Evolutionary conservation across 1,284 basidiomycete species (phyloP).

Genomic region (Ceratorhiza oryzae-sativae): DNA sequence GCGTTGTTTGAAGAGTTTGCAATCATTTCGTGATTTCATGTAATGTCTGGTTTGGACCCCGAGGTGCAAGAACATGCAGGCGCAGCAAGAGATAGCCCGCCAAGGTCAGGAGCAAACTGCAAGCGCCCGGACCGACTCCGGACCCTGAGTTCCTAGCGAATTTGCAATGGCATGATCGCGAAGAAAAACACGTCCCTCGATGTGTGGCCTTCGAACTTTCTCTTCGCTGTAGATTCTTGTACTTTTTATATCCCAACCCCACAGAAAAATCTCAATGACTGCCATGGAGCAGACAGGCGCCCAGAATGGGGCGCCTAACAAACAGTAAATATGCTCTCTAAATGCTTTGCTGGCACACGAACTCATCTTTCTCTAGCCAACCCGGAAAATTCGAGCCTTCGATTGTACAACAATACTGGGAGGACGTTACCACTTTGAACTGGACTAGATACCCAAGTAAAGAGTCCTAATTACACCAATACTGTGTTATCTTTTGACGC

Average conservation of each 20-base stretch:
- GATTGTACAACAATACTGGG: conserved; percentile 36
- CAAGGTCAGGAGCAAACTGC: conserved; percentile 29
- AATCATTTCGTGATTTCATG: conserved; percentile 15
- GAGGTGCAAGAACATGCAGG: conserved; percentile 8
- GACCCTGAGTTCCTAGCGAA: conserved; percentile 20
- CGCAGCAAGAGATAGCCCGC: conserved; percentile 5
- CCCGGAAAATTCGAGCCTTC: background rate
- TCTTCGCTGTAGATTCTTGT: conserved; percentile 17
- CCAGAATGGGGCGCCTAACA: background rate
- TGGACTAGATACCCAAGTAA: conserved; percentile 41
- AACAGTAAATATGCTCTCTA: background rate
- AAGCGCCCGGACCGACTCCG: conserved; percentile 1
- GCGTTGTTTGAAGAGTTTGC: background rate
- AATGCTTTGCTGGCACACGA: background rate
- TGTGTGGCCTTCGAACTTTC: background rate
- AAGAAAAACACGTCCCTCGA: conserved; percentile 34
- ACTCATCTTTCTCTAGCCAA: background rate
- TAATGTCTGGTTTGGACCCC: background rate
- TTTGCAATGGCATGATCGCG: conserved; percentile 19
- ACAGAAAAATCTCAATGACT: background rate
- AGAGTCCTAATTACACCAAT: background rate
- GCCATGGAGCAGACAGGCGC: background rate
- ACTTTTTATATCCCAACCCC: background rate
- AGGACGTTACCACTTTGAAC: conserved; percentile 41
- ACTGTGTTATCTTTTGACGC: background rate